Evolutionary conservation across 2,329 filamentous ascomycete species (phyloP).

Genomic region (Aspergillus sojae): DNA sequence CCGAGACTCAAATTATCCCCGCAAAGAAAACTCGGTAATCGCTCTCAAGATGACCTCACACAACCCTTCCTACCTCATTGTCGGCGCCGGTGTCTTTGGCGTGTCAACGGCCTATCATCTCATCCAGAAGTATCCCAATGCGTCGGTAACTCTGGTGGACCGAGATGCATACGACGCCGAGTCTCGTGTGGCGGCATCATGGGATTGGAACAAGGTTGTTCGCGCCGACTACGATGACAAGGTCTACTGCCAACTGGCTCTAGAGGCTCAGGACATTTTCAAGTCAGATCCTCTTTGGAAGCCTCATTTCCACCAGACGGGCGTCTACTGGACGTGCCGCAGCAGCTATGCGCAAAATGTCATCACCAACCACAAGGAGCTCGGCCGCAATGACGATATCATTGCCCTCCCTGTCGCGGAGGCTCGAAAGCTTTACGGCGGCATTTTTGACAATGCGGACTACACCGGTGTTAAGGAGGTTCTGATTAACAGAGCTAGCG

Average conservation of each 20-base stretch:
- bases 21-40: not conserved
- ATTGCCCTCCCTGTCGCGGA: not conserved
- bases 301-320: not conserved
- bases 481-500: not conserved
- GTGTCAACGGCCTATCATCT: constrained; percentile 33
- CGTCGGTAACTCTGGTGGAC: constrained; percentile 29
- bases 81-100: constrained; percentile 26
- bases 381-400: not conserved
- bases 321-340: not conserved
- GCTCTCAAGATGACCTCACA: not conserved
- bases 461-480: not conserved
- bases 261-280: not conserved
- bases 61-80: not conserved
- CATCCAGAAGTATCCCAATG: constrained; percentile 33
- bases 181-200: not conserved
- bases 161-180: constrained; percentile 22
- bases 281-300: not conserved
- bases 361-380: not conserved
- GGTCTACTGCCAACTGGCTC: not conserved
- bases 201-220: not conserved
- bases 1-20: not conserved
- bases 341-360: not conserved
- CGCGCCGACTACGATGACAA: not conserved
- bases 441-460: not conserved
- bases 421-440: not conserved